A percentile compares a stretch with the other conserved stretches of the same genome.
phyloP scores from a whole-genome alignment of 208 protist genomes.

The Crithidia sp. region DNA sequence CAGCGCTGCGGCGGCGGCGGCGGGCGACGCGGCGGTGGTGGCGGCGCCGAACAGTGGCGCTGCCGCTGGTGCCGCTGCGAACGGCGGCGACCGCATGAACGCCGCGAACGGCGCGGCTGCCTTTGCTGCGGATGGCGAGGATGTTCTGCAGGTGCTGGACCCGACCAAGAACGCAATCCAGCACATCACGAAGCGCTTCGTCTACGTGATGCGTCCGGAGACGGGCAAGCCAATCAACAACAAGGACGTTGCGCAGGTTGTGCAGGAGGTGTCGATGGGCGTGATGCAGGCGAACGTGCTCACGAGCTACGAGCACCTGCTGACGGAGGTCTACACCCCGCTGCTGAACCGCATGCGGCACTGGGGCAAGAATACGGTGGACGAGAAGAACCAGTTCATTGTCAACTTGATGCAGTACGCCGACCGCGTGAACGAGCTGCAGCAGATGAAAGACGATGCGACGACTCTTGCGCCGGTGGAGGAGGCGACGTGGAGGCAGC shows the following conservation, averaged over 20 bases:
- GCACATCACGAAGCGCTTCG: conserved; percentile 78
- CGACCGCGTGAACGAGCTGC: conserved; percentile 89
- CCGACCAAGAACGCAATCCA: conserved; percentile 57
- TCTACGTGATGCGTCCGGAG: conserved; percentile 75
- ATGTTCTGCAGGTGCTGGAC: conserved; percentile 80
- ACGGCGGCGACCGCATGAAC: not conserved
- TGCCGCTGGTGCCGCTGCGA: conserved; percentile 10
- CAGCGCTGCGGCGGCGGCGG: conserved; percentile 11
- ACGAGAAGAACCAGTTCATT: conserved; percentile 89
- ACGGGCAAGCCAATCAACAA: conserved; percentile 68
- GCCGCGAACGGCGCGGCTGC: conserved; percentile 13
- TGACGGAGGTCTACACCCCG: conserved; percentile 93
- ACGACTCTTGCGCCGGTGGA: conserved; percentile 60
- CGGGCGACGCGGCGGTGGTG: not conserved
- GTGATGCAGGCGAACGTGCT: conserved; percentile 84
- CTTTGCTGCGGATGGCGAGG: conserved; percentile 30
- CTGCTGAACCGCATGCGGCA: conserved; percentile 79
- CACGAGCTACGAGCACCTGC: conserved; percentile 86
- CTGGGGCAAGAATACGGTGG: conserved; percentile 91
- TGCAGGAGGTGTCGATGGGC: conserved; percentile 90
- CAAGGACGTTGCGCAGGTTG: conserved; percentile 76
- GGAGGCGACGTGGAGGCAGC: conserved; percentile 77
- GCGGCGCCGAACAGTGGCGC: not conserved
- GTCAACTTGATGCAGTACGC: conserved; percentile 85
- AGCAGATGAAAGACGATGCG: conserved; percentile 82